Evolutionary conservation across 139 green algal genomes (phyloP).

Genomic region (Chlamydomonas applanata): DNA sequence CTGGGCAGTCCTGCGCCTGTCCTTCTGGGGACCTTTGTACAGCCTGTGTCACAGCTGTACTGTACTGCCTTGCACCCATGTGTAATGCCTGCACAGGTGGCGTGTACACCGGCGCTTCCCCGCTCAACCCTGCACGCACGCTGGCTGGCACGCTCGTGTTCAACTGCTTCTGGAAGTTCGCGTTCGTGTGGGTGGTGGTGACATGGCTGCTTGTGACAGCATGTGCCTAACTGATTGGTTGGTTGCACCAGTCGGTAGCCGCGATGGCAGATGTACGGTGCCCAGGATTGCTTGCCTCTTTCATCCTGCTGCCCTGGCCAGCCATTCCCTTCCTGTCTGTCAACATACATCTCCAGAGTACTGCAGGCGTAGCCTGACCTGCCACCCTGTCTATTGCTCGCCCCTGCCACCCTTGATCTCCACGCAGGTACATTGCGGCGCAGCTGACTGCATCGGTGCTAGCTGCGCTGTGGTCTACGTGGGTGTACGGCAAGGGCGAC

Average conservation of each 20-base stretch:
- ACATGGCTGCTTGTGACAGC: neutral
- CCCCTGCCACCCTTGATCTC: too few species aligned
- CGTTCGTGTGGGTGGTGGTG: slow-evolving; percentile 22
- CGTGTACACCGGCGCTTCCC: slow-evolving; percentile 35
- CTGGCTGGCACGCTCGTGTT: slow-evolving; percentile 43
- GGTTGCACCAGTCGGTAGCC: too few species aligned
- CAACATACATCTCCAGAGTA: neutral
- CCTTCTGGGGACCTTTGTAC: too few species aligned
- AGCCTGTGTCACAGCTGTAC: too few species aligned
- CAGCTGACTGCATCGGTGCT: slow-evolving; percentile 27
- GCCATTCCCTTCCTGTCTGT: neutral
- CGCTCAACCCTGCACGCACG: slow-evolving; percentile 42
- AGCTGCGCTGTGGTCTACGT: slow-evolving; percentile 26
- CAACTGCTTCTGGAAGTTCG: slow-evolving; percentile 34
- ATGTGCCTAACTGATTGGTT: too few species aligned
- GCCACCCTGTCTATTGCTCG: too few species aligned
- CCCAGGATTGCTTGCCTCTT: too few species aligned
- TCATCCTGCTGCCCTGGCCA: too few species aligned
- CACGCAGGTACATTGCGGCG: slow-evolving; percentile 28
- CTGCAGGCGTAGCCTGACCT: too few species aligned
- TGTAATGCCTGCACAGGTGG: slow-evolving; percentile 45
- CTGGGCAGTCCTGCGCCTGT: too few species aligned
- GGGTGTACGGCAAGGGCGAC: slow-evolving; percentile 29
- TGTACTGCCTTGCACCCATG: too few species aligned
- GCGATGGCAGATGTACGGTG: too few species aligned